These are phyloP conservation scores for Pilobolus umbonatus DNA, from an alignment of 192 early-diverging fungal species.

Conservation along the genomic window DNA sequence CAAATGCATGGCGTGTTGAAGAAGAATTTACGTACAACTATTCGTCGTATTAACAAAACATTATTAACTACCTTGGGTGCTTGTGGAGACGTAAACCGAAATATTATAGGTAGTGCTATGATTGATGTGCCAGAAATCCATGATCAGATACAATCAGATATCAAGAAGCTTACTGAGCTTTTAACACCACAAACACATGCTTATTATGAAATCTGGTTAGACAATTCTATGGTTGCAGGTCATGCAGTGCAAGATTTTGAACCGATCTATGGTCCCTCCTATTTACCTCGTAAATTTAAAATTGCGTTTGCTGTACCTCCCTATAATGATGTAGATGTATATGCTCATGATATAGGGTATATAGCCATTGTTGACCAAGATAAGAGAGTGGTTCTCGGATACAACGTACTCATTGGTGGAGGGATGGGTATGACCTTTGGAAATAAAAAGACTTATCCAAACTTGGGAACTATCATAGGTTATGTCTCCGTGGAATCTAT, in stretches of 20 bases:
- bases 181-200: constrained; percentile 81
- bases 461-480: constrained; percentile 70
- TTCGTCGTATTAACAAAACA: constrained; percentile 85
- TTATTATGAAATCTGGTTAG: constrained; percentile 97
- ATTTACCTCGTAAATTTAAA: constrained; percentile 96
- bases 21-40: constrained; percentile 79
- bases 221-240: constrained; percentile 78
- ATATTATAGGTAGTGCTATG: constrained; percentile 90
- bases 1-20: constrained; percentile 96
- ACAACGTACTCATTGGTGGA: constrained; percentile 91
- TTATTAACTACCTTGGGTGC: constrained; percentile 91
- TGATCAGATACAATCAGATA: constrained; percentile 67
- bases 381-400: constrained; percentile 70
- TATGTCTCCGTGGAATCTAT: constrained; percentile 74
- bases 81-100: constrained; percentile 96
- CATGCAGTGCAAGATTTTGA: constrained; percentile 76
- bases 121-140: constrained; percentile 75
- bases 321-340: constrained; percentile 93
- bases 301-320: constrained; percentile 88
- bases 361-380: constrained; percentile 76
- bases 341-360: constrained; percentile 91
- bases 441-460: constrained; percentile 95
- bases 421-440: constrained; percentile 98
- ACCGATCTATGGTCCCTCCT: constrained; percentile 88
- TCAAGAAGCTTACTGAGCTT: constrained; percentile 63